Percentiles rank a stretch among this genome's conserved stretches.
These are phyloP conservation scores for Lycium barbarum DNA, from an alignment of 257 asterid species.

Conservation along the genomic window DNA sequence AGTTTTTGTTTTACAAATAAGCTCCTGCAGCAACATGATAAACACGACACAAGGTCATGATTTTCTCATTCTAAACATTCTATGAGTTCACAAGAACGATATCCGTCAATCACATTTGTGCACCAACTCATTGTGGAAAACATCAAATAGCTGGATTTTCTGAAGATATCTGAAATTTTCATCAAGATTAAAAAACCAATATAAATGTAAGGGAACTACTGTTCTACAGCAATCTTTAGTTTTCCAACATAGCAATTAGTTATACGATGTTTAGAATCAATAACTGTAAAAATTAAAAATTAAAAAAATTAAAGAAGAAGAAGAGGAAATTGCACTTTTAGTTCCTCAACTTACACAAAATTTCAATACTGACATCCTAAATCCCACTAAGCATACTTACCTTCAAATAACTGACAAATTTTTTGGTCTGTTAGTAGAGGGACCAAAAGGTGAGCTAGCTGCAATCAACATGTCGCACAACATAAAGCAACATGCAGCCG, in stretches of 20 bases:
- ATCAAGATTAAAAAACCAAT: not conserved
- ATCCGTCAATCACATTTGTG: not conserved
- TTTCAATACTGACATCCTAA: not conserved
- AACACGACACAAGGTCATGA: not conserved
- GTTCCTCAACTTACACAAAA: not conserved
- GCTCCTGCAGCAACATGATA: not conserved
- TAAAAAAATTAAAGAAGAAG: no score
- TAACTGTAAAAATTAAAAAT: not conserved
- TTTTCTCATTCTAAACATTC: not conserved
- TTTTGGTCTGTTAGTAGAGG: not conserved
- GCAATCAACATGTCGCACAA: not conserved
- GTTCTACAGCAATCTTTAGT: not conserved
- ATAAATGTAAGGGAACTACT: not conserved
- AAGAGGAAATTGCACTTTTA: not conserved
- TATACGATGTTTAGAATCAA: not conserved
- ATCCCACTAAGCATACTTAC: slow-evolving; percentile 6
- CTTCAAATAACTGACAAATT: not conserved
- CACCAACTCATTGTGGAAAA: not conserved
- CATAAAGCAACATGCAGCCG: slow-evolving; percentile 18
- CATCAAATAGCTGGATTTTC: slow-evolving; percentile 2
- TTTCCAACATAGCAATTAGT: not conserved
- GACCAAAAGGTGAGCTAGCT: slow-evolving; percentile 26
- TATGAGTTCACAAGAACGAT: not conserved
- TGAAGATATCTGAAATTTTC: not conserved
- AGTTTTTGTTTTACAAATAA: not conserved